Evolutionary conservation across 2,329 filamentous ascomycete genomes (phyloP).

Genomic region (Aspergillus sp.): DNA sequence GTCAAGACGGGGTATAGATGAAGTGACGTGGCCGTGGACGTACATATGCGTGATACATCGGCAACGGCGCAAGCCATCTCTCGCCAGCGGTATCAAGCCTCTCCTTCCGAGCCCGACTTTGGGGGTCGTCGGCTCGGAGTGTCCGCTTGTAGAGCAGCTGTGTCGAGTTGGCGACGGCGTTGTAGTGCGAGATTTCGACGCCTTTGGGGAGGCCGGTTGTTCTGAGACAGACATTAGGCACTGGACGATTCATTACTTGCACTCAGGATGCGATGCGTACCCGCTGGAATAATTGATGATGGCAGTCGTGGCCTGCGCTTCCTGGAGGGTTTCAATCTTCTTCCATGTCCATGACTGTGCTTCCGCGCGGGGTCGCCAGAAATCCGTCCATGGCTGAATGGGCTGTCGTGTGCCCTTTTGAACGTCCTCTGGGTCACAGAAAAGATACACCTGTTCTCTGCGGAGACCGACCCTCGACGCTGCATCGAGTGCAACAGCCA

Average conservation of each 20-base stretch:
- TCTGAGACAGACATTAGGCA: no score
- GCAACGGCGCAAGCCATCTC: no score
- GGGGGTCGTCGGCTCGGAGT: no score
- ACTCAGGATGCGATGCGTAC: not conserved
- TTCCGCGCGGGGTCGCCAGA: slow-evolving; percentile 10
- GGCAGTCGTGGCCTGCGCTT: slow-evolving; percentile 9
- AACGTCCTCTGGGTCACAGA: slow-evolving; percentile 7
- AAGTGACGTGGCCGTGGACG: no score
- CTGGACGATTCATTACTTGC: no score
- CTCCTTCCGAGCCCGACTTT: no score
- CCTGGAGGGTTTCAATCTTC: not conserved
- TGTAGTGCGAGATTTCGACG: no score
- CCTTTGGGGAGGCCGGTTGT: no score
- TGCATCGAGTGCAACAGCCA: slow-evolving; percentile 3
- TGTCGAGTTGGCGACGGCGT: no score
- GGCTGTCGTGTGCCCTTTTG: not conserved
- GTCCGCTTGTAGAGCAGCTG: no score
- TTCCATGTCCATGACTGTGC: slow-evolving; percentile 7
- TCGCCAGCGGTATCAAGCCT: no score
- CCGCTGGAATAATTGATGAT: slow-evolving; percentile 18
- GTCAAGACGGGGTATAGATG: no score
- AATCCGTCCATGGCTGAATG: not conserved
- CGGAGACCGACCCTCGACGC: slow-evolving; percentile 2
- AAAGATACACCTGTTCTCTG: slow-evolving; percentile 2
- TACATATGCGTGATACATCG: slow-evolving; percentile 15